Percentiles rank a stretch among this genome's conserved stretches.
phyloP scores from a whole-genome alignment of 129 eudicot genomes.

The Flaveria robusta region DNA sequence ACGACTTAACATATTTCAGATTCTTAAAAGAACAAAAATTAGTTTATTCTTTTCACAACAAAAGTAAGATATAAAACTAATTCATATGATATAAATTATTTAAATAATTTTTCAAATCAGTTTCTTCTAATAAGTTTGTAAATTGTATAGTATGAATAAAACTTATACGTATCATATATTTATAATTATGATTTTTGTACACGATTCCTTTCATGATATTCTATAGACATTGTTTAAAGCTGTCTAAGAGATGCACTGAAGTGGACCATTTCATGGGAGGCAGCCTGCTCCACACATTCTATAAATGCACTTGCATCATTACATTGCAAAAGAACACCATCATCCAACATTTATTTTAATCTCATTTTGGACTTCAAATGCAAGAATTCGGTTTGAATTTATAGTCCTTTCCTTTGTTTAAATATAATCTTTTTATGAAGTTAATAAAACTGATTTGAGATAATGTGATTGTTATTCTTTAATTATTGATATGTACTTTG shows the following conservation, averaged over 20 bases:
- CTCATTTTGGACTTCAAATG: neutral
- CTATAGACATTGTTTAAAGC: neutral
- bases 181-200: too few species aligned
- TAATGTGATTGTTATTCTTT: too few species aligned
- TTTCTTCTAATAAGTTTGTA: too few species aligned
- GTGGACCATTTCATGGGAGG: slow-evolving; percentile 46
- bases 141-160: too few species aligned
- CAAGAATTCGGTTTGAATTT: neutral
- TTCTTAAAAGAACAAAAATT: too few species aligned
- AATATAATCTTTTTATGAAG: neutral
- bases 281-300: slow-evolving; percentile 43
- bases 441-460: neutral
- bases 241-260: slow-evolving; percentile 29
- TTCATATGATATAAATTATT: too few species aligned
- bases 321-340: slow-evolving; percentile 1
- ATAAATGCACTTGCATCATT: slow-evolving; percentile 38
- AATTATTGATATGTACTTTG: neutral
- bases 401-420: neutral
- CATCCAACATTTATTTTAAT: neutral
- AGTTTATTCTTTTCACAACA: too few species aligned
- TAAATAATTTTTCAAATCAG: too few species aligned
- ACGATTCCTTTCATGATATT: too few species aligned
- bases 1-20: too few species aligned
- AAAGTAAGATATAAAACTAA: too few species aligned
- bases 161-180: too few species aligned